Evolutionary conservation across 2,329 filamentous ascomycete genomes (phyloP).

Genomic region (Cladosporium sp.): DNA sequence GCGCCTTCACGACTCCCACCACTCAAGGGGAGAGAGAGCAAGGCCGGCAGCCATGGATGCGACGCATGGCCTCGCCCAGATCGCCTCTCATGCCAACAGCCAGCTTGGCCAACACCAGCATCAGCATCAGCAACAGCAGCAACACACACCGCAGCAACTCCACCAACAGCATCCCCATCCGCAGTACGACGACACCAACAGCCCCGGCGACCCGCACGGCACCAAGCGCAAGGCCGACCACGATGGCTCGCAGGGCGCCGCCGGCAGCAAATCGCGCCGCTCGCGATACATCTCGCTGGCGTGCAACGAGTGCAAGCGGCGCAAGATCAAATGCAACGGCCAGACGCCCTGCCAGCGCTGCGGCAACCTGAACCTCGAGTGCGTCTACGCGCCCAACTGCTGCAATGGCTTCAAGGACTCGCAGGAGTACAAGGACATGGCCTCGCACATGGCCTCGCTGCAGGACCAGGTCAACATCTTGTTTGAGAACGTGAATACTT

Average conservation of each 20-base stretch:
- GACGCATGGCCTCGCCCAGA: constrained; percentile 24
- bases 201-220: constrained; percentile 19
- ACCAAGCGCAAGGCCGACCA: constrained; percentile 46
- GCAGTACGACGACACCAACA: constrained; percentile 14
- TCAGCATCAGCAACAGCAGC: constrained; percentile 5
- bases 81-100: constrained; percentile 22
- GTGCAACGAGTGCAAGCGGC: constrained; percentile 66
- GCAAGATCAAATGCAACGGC: constrained; percentile 70
- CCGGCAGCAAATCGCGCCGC: constrained; percentile 54
- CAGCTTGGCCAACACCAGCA: constrained; percentile 10
- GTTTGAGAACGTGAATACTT: constrained; percentile 67
- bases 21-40: not conserved
- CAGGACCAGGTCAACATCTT: constrained; percentile 84
- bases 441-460: constrained; percentile 68
- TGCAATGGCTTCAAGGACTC: constrained; percentile 87
- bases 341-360: constrained; percentile 65
- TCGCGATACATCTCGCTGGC: constrained; percentile 69
- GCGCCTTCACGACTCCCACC: constrained; percentile 7
- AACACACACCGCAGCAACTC: not conserved
- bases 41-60: constrained; percentile 17
- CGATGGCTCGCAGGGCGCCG: constrained; percentile 36
- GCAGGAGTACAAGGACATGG: constrained; percentile 85
- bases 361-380: constrained; percentile 64
- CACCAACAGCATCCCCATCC: constrained; percentile 9
- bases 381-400: constrained; percentile 66